Conservation (phyloP, 768 basidiomycete species). For the Lactarius sanguifluus region DNA sequence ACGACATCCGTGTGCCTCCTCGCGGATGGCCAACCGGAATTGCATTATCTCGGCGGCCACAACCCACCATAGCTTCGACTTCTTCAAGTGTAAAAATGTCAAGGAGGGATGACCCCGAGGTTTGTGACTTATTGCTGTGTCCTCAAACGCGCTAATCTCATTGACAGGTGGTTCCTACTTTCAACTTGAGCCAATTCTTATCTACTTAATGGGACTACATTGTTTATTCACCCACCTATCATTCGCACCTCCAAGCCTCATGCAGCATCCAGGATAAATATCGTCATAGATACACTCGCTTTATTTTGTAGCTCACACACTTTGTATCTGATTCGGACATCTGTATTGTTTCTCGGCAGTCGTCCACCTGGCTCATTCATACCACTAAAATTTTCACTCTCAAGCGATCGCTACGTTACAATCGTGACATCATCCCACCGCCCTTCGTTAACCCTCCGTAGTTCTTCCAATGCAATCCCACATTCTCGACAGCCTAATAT, state of each 20-base stretch:
- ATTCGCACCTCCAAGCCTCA: slow-evolving; percentile 17
- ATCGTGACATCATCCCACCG: slow-evolving; percentile 66
- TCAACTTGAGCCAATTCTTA: slow-evolving; percentile 22
- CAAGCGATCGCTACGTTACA: slow-evolving; percentile 36
- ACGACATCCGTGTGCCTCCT: slow-evolving; percentile 45
- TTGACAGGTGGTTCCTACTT: slow-evolving; percentile 18
- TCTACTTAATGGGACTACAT: slow-evolving; percentile 14
- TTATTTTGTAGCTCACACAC: slow-evolving; percentile 25
- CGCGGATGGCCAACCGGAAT: slow-evolving; percentile 44
- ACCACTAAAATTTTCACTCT: slow-evolving; percentile 15
- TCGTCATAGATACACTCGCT: slow-evolving; percentile 9
- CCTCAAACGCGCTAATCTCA: neutral
- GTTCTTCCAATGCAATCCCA: slow-evolving; percentile 43
- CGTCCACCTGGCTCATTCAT: slow-evolving; percentile 1
- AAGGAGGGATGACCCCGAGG: slow-evolving; percentile 21
- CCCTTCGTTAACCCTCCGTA: slow-evolving; percentile 52
- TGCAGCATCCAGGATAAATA: neutral
- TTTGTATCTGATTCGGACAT: slow-evolving; percentile 24
- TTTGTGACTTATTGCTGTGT: neutral
- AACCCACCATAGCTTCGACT: neutral
- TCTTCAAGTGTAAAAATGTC: slow-evolving; percentile 13
- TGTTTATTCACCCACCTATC: neutral
- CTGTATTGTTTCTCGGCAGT: slow-evolving; percentile 10
- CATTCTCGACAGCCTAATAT: slow-evolving; percentile 60
- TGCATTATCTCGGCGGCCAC: slow-evolving; percentile 41